Conservation (phyloP, 768 basidiomycete species). For the Agaricus blazei region DNA sequence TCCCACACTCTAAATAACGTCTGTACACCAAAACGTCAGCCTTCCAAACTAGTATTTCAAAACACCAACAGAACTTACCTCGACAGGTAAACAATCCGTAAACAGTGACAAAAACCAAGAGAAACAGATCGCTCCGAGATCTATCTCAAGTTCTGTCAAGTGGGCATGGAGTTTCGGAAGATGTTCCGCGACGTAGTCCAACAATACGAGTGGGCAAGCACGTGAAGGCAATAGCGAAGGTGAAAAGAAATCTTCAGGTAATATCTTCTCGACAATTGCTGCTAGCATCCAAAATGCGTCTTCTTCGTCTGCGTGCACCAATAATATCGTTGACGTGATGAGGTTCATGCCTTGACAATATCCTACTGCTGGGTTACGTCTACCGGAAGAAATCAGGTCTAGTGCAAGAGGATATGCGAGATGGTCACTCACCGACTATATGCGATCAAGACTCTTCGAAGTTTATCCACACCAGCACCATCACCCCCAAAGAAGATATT, state of each 20-base stretch:
- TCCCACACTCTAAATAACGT: conserved; percentile 97
- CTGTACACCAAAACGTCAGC: conserved; percentile 30
- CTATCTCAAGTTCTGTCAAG: conserved; percentile 75
- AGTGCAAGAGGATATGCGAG: neutral
- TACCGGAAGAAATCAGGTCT: conserved; percentile 23
- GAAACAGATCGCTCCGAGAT: conserved; percentile 93
- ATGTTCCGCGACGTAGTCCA: conserved; percentile 79
- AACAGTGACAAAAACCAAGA: conserved; percentile 98
- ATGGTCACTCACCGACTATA: conserved; percentile 74
- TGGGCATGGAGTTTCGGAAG: conserved; percentile 74
- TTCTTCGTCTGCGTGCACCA: conserved; percentile 93
- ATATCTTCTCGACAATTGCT: conserved; percentile 82
- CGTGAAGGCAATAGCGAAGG: conserved; percentile 88
- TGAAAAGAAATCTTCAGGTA: conserved; percentile 93
- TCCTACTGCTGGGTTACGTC: conserved; percentile 88
- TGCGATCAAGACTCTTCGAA: conserved; percentile 84
- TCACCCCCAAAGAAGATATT: conserved; percentile 98
- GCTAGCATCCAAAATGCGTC: conserved; percentile 95
- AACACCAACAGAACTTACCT: conserved; percentile 45
- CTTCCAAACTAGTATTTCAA: neutral
- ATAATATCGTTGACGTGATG: conserved; percentile 87
- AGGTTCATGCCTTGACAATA: conserved; percentile 97
- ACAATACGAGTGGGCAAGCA: conserved; percentile 87
- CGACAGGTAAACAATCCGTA: conserved; percentile 92
- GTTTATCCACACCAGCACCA: conserved; percentile 89